Evolutionary conservation across 2,329 filamentous ascomycete genomes (phyloP), one percentile per base, ranked within the genome.

Genomic region (Colletotrichum scovillei): DNA sequence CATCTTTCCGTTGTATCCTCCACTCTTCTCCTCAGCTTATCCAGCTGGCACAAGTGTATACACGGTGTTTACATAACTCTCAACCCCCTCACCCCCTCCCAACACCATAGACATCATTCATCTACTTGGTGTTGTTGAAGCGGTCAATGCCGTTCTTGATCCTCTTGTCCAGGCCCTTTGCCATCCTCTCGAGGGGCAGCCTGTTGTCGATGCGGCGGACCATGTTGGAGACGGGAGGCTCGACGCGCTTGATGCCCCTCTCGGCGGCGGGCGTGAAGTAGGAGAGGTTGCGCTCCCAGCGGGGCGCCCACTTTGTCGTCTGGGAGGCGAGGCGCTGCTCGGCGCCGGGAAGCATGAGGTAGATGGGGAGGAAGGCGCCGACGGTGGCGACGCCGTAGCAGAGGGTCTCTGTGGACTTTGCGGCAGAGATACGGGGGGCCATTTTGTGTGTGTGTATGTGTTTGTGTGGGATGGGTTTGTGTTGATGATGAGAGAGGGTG

Each of bases 241-340:
- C 83, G 66, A 88, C 83, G 65, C 86, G 93, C 76, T 87, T 86
- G 53, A 88, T 84, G 63, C 85, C 81, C 24, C 82, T 81, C 79
- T 87, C 84, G 32, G 85, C 84, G 19, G 86, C 85, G n/a, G 83
- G 81, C 9, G 83, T 81, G 79, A 90, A 87, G 82, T 86, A 88
- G 75, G 82, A 86, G 78, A 90, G 86, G 80, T 89, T 90, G 66
- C 85, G 84, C 81, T 91, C 88, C 89, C 89, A 91, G 69, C 88
- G 86, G 22, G 88, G 88, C 4, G 89, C 89, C 89, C 89, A 91
- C 77, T 87, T 86, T 72, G 84, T 82, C 4, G 89, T 91, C 80
- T 90, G 88, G 28, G 81, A 81, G 67, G 87, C 85, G 46, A 91
- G 79, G 56, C 85, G 85, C 79, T 90, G 87, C 75, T 89, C 86